Base-by-base conservation (phyloP, 352 stramenopile genomes). In the Plasmopara muralis region DNA sequence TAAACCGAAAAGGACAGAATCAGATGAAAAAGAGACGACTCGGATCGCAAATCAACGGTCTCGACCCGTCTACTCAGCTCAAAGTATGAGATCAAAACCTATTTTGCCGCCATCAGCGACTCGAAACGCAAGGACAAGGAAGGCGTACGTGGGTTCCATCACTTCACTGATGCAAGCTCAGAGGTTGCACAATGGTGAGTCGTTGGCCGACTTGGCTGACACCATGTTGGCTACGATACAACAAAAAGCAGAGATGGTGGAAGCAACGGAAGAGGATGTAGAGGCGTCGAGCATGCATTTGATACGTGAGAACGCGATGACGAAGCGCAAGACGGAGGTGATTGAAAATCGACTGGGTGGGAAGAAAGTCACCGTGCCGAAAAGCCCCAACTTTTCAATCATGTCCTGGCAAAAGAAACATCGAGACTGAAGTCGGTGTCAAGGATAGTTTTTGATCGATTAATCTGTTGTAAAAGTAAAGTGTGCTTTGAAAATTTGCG, bases 361-460 rank as follows among this genome's bases (percentile, higher is more conserved):
- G 20, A 87, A 83, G 57, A 75, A 72, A 7, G 60, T 88, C 20
- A 92, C 81, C 0, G 81, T 92, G 10, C 81, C 81, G 1, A 74
- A 75, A 65, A 89, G 78, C 42, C 81, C 81, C 37, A 89, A 88
- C 43, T 92, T 92, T 55, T 91, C 80, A 0, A 68, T 91, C 43
- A 91, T 91, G 80, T 91, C 80, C 14, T 91, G 80, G 80, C 80
- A 91, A 47, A 89, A 89, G 64, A 88, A 84, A 35, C 10, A 35
- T 25, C 1, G 3, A 1, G 20, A 25, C 20, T 25, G 3, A 3
- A 3, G 20, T 25, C 20, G 20, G 20, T 25, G 20, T 25, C 20
- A 25, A 25, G 20, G 20, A n/a, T n/a, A n/a, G n/a, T n/a, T n/a
- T n/a, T n/a, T n/a, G n/a, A n/a, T n/a, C n/a, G n/a, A n/a, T n/a